Evolutionary conservation across 139 green algal species (phyloP).

Genomic region (Haematococcus lacustris): DNA sequence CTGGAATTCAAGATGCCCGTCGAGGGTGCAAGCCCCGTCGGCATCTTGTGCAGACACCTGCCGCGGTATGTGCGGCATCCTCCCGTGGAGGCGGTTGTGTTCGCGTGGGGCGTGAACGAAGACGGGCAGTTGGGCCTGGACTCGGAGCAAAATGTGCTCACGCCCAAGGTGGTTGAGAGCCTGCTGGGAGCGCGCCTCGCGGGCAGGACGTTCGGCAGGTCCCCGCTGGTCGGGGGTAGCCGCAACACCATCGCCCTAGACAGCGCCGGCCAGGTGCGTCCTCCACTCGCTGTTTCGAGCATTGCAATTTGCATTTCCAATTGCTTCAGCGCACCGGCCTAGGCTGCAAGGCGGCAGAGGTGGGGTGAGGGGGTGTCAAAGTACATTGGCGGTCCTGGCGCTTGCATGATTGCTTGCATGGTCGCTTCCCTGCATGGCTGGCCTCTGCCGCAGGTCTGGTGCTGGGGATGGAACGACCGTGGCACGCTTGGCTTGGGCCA

Average conservation of each 20-base stretch:
- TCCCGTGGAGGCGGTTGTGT: conserved; percentile 78
- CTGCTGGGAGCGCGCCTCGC: conserved; percentile 61
- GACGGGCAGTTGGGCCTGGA: conserved; percentile 72
- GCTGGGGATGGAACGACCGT: conserved; percentile 81
- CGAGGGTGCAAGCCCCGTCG: no score
- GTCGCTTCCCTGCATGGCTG: no score
- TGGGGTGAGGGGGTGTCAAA: no score
- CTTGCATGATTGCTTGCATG: no score
- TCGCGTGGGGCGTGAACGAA: conserved; percentile 75
- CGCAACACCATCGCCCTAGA: conserved; percentile 72
- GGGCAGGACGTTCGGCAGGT: conserved; percentile 27
- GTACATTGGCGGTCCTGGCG: no score
- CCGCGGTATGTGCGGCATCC: conserved; percentile 30
- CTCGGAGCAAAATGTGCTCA: conserved; percentile 1
- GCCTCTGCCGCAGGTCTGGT: conserved; percentile 60
- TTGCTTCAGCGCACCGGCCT: no score
- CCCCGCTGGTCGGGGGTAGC: conserved; percentile 46
- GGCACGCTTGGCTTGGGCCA: conserved; percentile 78
- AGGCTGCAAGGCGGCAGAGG: no score
- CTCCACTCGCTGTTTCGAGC: no score
- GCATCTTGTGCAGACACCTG: conserved; percentile 5
- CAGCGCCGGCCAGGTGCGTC: conserved; percentile 1
- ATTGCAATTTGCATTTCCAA: no score
- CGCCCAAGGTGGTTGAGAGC: conserved; percentile 55
- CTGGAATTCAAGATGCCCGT: no score